Conservation (phyloP, 768 basidiomycete species). For the Tylopilus felleus region DNA sequence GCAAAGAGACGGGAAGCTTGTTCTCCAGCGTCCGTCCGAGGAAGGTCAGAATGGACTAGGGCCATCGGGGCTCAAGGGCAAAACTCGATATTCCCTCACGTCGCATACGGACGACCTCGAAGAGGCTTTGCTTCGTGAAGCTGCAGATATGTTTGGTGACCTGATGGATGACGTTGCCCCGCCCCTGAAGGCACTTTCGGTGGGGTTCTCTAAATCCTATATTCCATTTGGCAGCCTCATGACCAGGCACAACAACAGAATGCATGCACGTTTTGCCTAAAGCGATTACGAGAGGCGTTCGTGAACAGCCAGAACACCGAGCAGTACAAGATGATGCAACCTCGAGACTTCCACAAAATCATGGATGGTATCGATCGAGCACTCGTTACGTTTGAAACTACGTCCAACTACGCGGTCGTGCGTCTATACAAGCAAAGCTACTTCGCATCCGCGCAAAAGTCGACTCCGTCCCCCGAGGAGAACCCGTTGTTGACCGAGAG, state of each 20-base stretch:
- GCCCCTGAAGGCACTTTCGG: conserved; percentile 70
- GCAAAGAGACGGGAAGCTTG: conserved; percentile 42
- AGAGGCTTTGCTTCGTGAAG: conserved; percentile 40
- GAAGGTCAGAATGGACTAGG: conserved; percentile 14
- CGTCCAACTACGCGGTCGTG: conserved; percentile 79
- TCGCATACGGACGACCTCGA: conserved; percentile 44
- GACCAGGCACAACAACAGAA: conserved; percentile 37
- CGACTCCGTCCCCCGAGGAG: conserved; percentile 26
- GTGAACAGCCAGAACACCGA: conserved; percentile 36
- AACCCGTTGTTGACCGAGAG: conserved; percentile 39
- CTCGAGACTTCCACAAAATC: conserved; percentile 62
- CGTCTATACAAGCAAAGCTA: conserved; percentile 64
- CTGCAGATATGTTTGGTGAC: conserved; percentile 74
- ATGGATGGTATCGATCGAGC: conserved; percentile 67
- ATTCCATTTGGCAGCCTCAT: conserved; percentile 1
- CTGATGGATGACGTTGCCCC: conserved; percentile 77
- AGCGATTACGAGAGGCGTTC: conserved; percentile 65
- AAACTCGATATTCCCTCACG: conserved; percentile 30
- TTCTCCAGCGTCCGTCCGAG: conserved; percentile 23
- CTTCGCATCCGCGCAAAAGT: conserved; percentile 18
- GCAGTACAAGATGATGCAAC: conserved; percentile 37
- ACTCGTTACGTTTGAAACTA: conserved; percentile 71
- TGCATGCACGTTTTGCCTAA: conserved; percentile 57
- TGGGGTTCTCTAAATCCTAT: conserved; percentile 34
- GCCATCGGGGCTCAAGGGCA: conserved; percentile 19